A percentile compares a stretch with the other conserved stretches of the same genome.
Conservation (phyloP, 2,329 filamentous ascomycete species). For the Blumeria graminis region DNA sequence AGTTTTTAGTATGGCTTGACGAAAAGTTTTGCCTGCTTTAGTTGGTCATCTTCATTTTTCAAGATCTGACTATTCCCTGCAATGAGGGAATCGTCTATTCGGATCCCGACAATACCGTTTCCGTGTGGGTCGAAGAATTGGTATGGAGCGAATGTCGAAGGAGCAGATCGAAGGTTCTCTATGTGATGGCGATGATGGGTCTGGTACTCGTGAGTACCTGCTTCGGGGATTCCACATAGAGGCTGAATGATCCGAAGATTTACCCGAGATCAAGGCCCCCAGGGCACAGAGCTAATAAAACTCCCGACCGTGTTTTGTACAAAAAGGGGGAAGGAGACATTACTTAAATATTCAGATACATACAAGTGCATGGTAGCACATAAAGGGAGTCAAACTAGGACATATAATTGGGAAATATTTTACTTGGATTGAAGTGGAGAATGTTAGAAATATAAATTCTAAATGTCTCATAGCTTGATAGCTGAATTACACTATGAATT, state of each 20-base stretch:
- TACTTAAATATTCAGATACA: no score
- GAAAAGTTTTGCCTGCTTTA: neutral
- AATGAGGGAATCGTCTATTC: slow-evolving; percentile 2
- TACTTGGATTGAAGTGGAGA: no score
- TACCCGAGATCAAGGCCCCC: no score
- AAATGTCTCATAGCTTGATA: no score
- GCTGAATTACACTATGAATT: no score
- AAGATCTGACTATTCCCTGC: neutral
- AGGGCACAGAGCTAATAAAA: no score
- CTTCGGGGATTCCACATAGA: neutral
- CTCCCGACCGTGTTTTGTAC: no score
- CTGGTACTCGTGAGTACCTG: neutral
- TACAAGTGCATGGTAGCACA: no score
- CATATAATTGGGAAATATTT: no score
- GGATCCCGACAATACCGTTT: slow-evolving; percentile 1
- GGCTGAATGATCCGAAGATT: neutral
- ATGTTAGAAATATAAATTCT: no score
- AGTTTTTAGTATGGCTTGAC: neutral
- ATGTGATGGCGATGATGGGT: slow-evolving; percentile 1
- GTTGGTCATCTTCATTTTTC: neutral
- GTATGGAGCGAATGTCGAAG: slow-evolving; percentile 2
- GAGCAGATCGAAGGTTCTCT: neutral
- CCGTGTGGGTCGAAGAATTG: neutral
- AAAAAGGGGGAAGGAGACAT: no score
- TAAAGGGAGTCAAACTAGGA: no score